Evolutionary conservation across 192 early-diverging fungal species (phyloP).

Genomic region (Coemansia sp.): DNA sequence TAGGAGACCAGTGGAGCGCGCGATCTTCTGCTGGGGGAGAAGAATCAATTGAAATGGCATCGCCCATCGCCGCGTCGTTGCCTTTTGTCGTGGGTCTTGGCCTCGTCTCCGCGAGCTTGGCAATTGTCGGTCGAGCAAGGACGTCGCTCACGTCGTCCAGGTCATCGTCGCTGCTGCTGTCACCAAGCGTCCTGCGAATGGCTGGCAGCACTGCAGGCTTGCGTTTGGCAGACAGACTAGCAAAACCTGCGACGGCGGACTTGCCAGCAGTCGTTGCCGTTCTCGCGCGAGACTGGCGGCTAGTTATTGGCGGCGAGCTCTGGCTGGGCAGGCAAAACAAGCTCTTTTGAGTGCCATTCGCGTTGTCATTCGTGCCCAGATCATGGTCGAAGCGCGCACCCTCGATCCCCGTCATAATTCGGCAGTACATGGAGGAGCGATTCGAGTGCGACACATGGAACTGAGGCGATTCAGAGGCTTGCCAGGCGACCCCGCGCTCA

Average conservation of each 20-base stretch:
- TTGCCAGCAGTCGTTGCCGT: neutral
- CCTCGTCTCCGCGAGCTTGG: neutral
- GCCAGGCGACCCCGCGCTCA: conserved; percentile 38
- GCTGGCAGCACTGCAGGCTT: neutral
- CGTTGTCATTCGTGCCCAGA: neutral
- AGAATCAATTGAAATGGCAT: conserved; percentile 14
- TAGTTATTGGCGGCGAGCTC: neutral
- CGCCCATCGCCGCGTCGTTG: neutral
- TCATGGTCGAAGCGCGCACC: conserved; percentile 29
- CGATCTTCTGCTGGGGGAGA: conserved; percentile 18
- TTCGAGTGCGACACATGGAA: conserved; percentile 23
- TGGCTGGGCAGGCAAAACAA: conserved; percentile 18
- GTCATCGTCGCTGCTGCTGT: conserved; percentile 14
- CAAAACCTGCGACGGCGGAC: neutral
- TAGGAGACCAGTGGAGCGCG: neutral
- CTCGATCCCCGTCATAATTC: conserved; percentile 43
- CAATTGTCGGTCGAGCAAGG: neutral
- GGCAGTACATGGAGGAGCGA: conserved; percentile 28
- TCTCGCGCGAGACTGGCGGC: neutral
- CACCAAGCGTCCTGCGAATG: neutral
- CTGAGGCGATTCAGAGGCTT: conserved; percentile 30
- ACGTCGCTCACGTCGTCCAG: conserved; percentile 8
- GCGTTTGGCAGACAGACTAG: neutral
- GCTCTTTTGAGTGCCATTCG: conserved; percentile 7
- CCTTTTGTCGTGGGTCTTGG: neutral